These are phyloP conservation scores for Scutellaria barbata DNA, from an alignment of 257 asterid species.

Conservation along the genomic window DNA sequence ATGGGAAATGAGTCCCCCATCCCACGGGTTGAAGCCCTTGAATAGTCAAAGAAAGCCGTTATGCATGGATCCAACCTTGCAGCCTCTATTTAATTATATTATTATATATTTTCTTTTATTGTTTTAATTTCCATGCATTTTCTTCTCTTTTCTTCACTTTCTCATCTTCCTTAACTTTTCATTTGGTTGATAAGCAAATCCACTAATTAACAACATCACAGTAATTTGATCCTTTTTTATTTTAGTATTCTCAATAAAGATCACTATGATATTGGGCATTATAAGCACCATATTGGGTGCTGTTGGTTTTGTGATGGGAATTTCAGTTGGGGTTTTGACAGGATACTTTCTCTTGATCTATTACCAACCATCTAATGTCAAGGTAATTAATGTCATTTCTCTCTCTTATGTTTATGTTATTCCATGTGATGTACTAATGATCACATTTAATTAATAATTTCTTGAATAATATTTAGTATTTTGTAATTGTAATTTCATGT, in stretches of 20 bases:
- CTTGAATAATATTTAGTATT: background rate
- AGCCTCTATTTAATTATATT: conserved; percentile 19
- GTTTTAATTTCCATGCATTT: conserved; percentile 2
- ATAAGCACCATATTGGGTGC: conserved; percentile 75
- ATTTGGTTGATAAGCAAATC: background rate
- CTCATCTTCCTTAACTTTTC: background rate
- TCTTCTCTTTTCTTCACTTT: background rate
- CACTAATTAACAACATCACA: background rate
- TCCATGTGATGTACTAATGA: too few species aligned
- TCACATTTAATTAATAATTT: too few species aligned
- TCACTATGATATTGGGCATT: conserved; percentile 49
- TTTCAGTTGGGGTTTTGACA: conserved; percentile 57
- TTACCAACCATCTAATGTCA: conserved; percentile 60
- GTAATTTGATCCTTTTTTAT: background rate
- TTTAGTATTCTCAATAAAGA: background rate
- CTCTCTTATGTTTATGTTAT: background rate
- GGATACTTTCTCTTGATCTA: conserved; percentile 80
- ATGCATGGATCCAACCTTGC: conserved; percentile 43
- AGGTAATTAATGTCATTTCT: conserved; percentile 42
- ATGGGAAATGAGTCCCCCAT: background rate
- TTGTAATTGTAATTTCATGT: background rate
- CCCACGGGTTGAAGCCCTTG: background rate
- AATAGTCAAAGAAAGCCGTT: conserved; percentile 42
- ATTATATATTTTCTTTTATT: conserved; percentile 23
- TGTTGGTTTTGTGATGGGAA: conserved; percentile 82